These are phyloP conservation scores for Phytophthora constricta DNA, from an alignment of 352 stramenopile genomes.

Conservation along the genomic window DNA sequence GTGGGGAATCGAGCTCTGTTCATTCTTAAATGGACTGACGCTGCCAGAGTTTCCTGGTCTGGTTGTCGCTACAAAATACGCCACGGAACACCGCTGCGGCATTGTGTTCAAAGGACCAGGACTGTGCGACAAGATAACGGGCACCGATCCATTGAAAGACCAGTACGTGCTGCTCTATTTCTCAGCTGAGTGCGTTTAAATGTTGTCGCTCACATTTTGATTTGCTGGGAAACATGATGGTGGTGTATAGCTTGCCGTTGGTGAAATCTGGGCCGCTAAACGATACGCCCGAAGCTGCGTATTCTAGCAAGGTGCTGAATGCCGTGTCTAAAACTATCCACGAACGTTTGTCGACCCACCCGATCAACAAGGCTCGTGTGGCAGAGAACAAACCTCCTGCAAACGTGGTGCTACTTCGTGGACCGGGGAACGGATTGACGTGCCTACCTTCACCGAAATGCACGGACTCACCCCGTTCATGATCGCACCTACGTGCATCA, in stretches of 20 bases:
- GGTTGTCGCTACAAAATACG: conserved; percentile 82
- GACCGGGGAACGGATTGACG: conserved; percentile 87
- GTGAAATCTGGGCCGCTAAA: conserved; percentile 66
- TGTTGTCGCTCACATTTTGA: no score
- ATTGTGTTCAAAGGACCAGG: conserved; percentile 86
- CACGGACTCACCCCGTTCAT: conserved; percentile 87
- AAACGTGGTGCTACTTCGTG: conserved; percentile 87
- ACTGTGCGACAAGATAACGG: conserved; percentile 87
- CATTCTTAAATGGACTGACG: conserved; percentile 67
- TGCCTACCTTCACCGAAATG: conserved; percentile 81
- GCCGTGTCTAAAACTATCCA: conserved; percentile 77
- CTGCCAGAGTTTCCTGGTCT: conserved; percentile 72
- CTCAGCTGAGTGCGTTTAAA: background rate
- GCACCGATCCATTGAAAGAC: conserved; percentile 89
- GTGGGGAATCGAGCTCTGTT: conserved; percentile 87
- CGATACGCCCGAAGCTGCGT: conserved; percentile 66
- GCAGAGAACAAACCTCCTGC: conserved; percentile 63
- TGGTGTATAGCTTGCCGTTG: conserved; percentile 74
- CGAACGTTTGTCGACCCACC: conserved; percentile 62
- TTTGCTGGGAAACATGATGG: no score
- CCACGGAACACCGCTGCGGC: conserved; percentile 87
- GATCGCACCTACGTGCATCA: conserved; percentile 91
- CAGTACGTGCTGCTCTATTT: conserved; percentile 52
- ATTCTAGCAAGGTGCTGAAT: conserved; percentile 85
- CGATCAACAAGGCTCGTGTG: conserved; percentile 77